Conservation (phyloP, 1,139 yeast genomes). For the Hansenula anomala region DNA sequence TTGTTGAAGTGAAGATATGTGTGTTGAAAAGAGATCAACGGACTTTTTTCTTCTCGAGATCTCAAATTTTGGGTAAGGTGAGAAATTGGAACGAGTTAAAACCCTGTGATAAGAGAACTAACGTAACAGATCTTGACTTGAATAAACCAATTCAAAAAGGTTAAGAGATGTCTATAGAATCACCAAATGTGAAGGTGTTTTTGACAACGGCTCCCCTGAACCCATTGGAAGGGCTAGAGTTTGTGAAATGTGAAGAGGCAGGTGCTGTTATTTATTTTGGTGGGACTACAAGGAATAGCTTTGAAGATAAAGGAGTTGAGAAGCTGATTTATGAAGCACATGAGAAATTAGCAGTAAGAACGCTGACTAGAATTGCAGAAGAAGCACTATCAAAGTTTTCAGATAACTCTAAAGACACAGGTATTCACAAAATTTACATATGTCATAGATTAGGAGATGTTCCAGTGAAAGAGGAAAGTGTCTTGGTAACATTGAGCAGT, state of each 20-base stretch:
- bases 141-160: too few species aligned
- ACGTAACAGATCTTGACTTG: too few species aligned
- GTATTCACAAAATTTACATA: slow-evolving; percentile 31
- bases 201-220: not conserved
- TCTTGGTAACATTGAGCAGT: slow-evolving; percentile 38
- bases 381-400: slow-evolving; percentile 26
- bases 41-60: too few species aligned
- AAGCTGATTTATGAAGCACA: slow-evolving; percentile 39
- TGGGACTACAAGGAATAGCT: slow-evolving; percentile 41
- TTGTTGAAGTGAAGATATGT: too few species aligned
- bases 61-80: too few species aligned
- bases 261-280: slow-evolving; percentile 45
- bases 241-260: slow-evolving; percentile 29
- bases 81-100: too few species aligned
- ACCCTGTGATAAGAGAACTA: too few species aligned
- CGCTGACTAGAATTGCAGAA: slow-evolving; percentile 29
- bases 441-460: slow-evolving; percentile 41
- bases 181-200: not conserved
- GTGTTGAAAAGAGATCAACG: too few species aligned
- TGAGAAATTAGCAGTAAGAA: slow-evolving; percentile 31
- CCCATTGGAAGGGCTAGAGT: slow-evolving; percentile 19
- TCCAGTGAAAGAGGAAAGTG: slow-evolving; percentile 41
- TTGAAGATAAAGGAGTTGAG: slow-evolving; percentile 33
- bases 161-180: too few species aligned
- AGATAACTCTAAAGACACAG: slow-evolving; percentile 6